Evolutionary conservation across 2,329 filamentous ascomycete genomes (phyloP).

Genomic region (Lecanicillium sp.): DNA sequence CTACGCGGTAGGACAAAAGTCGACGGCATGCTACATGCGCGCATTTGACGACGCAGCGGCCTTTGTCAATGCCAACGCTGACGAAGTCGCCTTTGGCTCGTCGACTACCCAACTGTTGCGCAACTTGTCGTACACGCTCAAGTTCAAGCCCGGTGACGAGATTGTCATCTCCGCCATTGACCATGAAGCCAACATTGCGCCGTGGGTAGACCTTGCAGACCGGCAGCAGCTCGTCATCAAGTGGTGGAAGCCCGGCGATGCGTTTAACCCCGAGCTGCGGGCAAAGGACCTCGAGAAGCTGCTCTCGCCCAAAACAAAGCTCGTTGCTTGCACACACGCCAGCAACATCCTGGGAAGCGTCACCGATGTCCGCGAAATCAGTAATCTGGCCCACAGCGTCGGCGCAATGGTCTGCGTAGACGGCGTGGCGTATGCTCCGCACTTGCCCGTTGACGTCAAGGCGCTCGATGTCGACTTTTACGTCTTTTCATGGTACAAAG

Average conservation of each 20-base stretch:
- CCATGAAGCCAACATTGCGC: constrained; percentile 69
- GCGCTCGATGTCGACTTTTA: constrained; percentile 67
- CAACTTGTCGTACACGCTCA: constrained; percentile 53
- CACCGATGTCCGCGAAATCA: constrained; percentile 50
- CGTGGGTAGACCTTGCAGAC: constrained; percentile 62
- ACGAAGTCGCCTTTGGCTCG: constrained; percentile 64
- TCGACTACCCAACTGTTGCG: constrained; percentile 71
- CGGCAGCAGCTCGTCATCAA: constrained; percentile 53
- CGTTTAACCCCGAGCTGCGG: constrained; percentile 49
- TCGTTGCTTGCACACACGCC: constrained; percentile 66
- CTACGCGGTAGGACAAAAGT: constrained; percentile 51
- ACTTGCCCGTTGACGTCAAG: constrained; percentile 60
- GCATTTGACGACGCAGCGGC: constrained; percentile 58
- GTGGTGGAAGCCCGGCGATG: constrained; percentile 54
- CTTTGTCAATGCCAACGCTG: constrained; percentile 59
- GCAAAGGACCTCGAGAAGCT: constrained; percentile 47
- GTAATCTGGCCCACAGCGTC: constrained; percentile 39
- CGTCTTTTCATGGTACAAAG: constrained; percentile 75
- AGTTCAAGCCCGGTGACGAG: constrained; percentile 50
- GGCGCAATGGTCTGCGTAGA: constrained; percentile 61
- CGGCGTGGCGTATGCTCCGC: constrained; percentile 68
- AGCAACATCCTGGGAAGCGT: constrained; percentile 69
- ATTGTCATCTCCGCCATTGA: constrained; percentile 65
- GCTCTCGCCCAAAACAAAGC: constrained; percentile 54
- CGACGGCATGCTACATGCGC: constrained; percentile 49